Base-by-base conservation (phyloP, 2,329 filamentous ascomycete species). In the Scedosporium dehoogii region DNA sequence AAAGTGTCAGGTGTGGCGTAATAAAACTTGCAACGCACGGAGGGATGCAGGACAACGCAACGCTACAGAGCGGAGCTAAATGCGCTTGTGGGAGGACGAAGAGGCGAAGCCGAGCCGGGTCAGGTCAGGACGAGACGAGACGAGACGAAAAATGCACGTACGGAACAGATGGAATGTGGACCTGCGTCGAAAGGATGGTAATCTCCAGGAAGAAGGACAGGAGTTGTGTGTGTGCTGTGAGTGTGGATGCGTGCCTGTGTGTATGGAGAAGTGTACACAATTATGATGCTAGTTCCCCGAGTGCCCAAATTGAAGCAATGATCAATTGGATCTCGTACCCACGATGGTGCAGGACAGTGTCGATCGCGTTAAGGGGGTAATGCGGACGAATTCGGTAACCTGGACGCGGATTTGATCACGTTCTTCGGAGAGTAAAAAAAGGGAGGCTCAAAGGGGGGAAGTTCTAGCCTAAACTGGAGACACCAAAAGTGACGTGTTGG, bases 1-100 rank as follows among this genome's bases (percentile, higher is more conserved):
- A 55, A 55, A 55, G 51, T 55, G 51, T 55, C 51, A 55, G 51
- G 51, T 55, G 51, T 55, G 51, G 51, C 51, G 51, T 25, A 55
- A 55, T 55, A 55, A 55, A 55, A 55, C 51, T 55, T 7, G 51
- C 18, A 38, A 55, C 51, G 51, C 51, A 55, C 51, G 51, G 51
- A 23, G 51, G 23, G 51, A 23, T 23, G 51, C 51, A 55, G 51
- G 51, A 23, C 51, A 25, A 55, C 18, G 51, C 51, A 55, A 55
- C 51, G 51, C 51, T 55, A 27, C 23, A 16, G 21, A 27, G 48
- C 51, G 51, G 51, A 55, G 51, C 51, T 9, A 23, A 55, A 23
- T 23, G 23, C 21, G 51, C 23, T 55, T 6, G 23, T 55, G 21
- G 23, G 21, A 23, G 21, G 51, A 55, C 18, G 51, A 55, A 10